Evolutionary conservation across 2,329 filamentous ascomycete species (phyloP), one percentile per base, ranked within the genome.

Genomic region (Hypomyces perniciosus): DNA sequence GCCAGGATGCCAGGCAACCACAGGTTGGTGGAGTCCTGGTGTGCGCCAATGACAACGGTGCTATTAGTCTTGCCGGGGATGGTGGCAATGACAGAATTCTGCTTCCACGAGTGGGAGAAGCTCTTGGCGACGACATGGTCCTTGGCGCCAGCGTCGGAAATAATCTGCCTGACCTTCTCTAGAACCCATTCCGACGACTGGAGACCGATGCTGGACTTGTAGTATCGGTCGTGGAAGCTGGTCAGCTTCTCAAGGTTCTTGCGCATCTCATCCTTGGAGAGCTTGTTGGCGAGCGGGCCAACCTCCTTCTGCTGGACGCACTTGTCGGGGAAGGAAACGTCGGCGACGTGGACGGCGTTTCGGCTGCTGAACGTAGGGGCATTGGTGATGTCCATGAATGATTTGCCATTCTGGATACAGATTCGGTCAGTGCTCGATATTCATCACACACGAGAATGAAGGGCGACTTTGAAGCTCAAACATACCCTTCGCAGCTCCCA

Each of bases 1-100:
- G 87, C 81, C 33, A 96, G 78, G 34, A 95, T 75, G 2, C 86
- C 88, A 1, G 91, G 92, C 9, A 96, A 71, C 72, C 90, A 95
- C 42, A 96, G 77, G 70, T 97, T 97, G 71, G 96, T 95, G 61
- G 88, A 95, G 68, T 97, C 92, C 67, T 95, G 91, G 68, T 96
- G 91, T 1, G 91, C 90, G 47, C 92, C 91, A 58, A 96, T 85
- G 13, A 96, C 85, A 26, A 96, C 79, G 1, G 91, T 96, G 68
- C 85, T 86, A 63, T 93, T 84, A 52, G 81, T 86, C 72, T 87
- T 80, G 50, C 92, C 92, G 0, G 92, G 92, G 44, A 99, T 90
- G 6, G 86, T 91, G 27, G 90, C 91, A 64, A 97, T 95, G 64
- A 97, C 85, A 56, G 86, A 92, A 70, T 86, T 86, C 65, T 99